Base-by-base conservation (phyloP, 805 yeast genomes). In the Kregervanrija pseudodelftensis region DNA sequence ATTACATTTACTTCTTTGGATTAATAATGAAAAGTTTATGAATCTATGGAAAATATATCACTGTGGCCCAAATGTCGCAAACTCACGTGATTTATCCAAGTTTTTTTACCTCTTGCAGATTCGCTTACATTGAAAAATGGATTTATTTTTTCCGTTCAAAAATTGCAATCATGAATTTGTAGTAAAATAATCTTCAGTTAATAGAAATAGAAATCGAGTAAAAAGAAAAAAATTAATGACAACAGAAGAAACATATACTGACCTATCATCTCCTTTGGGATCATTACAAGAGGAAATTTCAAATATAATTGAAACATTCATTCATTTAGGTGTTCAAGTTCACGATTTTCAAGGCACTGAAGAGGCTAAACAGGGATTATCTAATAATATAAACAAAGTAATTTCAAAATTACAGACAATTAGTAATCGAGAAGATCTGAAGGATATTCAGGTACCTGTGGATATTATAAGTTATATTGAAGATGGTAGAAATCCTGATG, bases 401-500 rank as follows among this genome's bases (percentile, higher is more conserved):
- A 51, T 69, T 60, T 22, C 62, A 54, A 45, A 64, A 60, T 44
- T 75, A 58, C 60, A 70, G 46, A 63, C 60, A 36, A 69, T 60
- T 5, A 38, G 55, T 5, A 37, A 34, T 8, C 46, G 53, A 5
- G 65, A 66, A 15, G 66, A 62, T 1, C 52, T 77, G 15, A 60
- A 65, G 28, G 57, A 66, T 8, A 64, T 75, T 4, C 65, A 80
- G 1, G 72, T 85, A 3, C 96, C 96, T 1, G 62, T 84, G 34
- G 96, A 90, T 57, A 90, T 90, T n/a, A 69, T 89, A 11, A 82
- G 84, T 50, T 93, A 93, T 58, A 87, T 93, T 34, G 98, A 93
- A 59, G 95, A 88, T 57, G 99, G 99, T 2, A 72, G 99, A 53
- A 93, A 93, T 59, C 98, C 99, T 0, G 98, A 93, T 59, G 89